Conservation (phyloP, 1,139 yeast species). For the Geotrichum citri-aurantii region DNA sequence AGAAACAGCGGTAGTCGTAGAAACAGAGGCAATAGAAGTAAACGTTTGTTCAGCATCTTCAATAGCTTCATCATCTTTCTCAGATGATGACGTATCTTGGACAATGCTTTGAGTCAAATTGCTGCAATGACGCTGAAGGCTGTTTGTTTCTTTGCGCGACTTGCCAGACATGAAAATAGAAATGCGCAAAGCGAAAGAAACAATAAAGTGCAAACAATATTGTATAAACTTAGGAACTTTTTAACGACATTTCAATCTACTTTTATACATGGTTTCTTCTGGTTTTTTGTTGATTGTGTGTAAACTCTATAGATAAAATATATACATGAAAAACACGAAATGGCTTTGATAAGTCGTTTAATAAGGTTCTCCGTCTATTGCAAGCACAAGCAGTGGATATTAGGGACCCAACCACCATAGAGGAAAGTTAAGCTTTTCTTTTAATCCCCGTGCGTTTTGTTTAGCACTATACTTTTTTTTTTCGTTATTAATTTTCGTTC, state of each 20-base stretch:
- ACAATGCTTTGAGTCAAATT: background rate
- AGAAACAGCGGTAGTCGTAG: background rate
- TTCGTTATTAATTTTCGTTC: background rate
- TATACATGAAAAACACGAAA: background rate
- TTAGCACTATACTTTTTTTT: background rate
- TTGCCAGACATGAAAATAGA: background rate
- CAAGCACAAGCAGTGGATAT: background rate
- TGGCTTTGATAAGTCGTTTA: background rate
- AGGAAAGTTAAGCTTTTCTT: background rate
- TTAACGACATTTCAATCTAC: background rate
- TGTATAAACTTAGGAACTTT: background rate
- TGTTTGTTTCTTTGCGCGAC: background rate
- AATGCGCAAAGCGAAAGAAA: background rate
- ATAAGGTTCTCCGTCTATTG: background rate
- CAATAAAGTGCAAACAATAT: background rate
- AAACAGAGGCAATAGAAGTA: background rate
- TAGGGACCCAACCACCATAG: background rate
- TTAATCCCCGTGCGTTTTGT: background rate
- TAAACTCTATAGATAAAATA: background rate
- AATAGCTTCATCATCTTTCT: background rate
- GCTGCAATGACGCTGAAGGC: background rate
- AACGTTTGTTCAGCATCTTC: background rate
- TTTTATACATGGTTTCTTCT: background rate
- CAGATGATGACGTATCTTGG: background rate
- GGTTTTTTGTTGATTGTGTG: background rate